These are phyloP conservation scores for Coccomyxa subellipsoidea DNA, from an alignment of 163 green algal genomes.

Conservation along the genomic window DNA sequence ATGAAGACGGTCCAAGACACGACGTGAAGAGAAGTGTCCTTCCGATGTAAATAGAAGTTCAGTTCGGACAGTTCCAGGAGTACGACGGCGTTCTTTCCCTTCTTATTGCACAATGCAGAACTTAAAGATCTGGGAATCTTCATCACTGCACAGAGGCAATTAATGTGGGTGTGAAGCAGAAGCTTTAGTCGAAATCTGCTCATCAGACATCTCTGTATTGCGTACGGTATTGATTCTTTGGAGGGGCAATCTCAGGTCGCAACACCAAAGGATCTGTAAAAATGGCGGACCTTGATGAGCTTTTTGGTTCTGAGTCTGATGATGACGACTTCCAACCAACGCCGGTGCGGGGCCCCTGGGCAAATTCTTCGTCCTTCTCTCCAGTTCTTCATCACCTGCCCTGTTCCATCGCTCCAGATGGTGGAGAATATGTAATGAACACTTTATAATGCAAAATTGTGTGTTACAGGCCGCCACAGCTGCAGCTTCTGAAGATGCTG, in stretches of 20 bases:
- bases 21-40: too few relatives aligned
- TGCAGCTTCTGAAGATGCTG: not conserved
- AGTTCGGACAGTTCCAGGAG: not conserved
- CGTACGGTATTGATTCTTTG: too few relatives aligned
- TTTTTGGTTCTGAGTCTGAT: slow-evolving; percentile 1
- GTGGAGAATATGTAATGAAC: not conserved
- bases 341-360: not conserved
- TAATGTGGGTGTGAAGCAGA: too few relatives aligned
- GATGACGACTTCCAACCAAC: not conserved
- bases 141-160: too few relatives aligned
- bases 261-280: not conserved
- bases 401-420: not conserved
- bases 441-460: not conserved
- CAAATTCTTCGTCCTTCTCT: too few relatives aligned
- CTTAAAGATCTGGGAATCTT: too few relatives aligned
- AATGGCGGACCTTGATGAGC: slow-evolving; percentile 1
- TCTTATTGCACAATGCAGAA: too few relatives aligned
- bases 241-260: not conserved
- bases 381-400: too few relatives aligned
- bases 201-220: too few relatives aligned
- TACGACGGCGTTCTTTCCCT: not conserved
- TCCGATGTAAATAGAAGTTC: not conserved
- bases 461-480: not conserved
- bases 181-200: too few relatives aligned
- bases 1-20: too few relatives aligned